Conservation (phyloP, 2,329 filamentous ascomycete species). For the Trichoderma lentiforme region DNA sequence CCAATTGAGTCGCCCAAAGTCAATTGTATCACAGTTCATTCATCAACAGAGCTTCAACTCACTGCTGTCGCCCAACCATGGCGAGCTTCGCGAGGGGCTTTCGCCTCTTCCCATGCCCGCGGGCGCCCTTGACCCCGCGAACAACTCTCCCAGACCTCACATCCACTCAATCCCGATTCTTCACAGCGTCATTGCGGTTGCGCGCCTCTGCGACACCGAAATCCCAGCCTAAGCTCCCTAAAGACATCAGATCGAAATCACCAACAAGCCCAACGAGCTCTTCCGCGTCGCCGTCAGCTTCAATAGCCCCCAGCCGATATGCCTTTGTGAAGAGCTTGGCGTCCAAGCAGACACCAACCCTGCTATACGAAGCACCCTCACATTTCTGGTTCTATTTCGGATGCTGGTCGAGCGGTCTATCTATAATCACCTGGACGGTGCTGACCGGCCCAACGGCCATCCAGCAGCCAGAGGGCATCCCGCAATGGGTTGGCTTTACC, state of each 20-base stretch:
- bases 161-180: constrained; percentile 27
- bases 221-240: constrained; percentile 20
- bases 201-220: constrained; percentile 24
- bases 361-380: constrained; percentile 63
- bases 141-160: constrained; percentile 24
- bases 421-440: constrained; percentile 35
- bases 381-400: constrained; percentile 61
- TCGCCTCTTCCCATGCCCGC: constrained; percentile 28
- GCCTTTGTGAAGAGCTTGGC: constrained; percentile 56
- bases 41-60: background rate
- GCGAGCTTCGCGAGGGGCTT: constrained; percentile 33
- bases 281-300: constrained; percentile 18
- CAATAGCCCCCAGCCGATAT: constrained; percentile 32
- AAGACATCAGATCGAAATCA: constrained; percentile 15
- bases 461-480: constrained; percentile 46
- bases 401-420: constrained; percentile 54
- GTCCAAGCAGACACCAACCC: constrained; percentile 51
- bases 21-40: no score
- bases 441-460: constrained; percentile 34
- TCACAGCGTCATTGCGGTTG: constrained; percentile 29
- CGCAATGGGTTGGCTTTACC: constrained; percentile 54
- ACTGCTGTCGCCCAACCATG: constrained; percentile 24
- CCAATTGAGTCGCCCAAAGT: background rate
- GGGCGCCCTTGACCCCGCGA: constrained; percentile 24
- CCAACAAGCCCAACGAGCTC: constrained; percentile 18